Percentiles rank a stretch among this genome's conserved stretches.
Evolutionary conservation across 2,329 filamentous ascomycete species (phyloP).

Genomic region (Verticillium alfalfae): DNA sequence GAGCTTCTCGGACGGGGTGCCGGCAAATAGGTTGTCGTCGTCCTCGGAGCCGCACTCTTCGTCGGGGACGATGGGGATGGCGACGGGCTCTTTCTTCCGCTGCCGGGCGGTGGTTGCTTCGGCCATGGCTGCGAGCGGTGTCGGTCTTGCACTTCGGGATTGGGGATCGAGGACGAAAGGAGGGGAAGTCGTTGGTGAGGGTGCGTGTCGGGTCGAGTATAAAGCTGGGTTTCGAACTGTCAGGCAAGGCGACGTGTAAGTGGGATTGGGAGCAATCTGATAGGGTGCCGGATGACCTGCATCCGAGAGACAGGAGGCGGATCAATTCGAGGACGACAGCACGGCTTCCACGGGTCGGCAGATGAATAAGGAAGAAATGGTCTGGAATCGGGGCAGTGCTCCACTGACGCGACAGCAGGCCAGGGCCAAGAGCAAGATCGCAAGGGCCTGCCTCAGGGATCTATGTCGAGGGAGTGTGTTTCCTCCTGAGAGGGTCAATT

Average conservation of each 20-base stretch:
- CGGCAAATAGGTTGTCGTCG: slow-evolving; percentile 22
- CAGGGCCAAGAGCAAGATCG: not conserved
- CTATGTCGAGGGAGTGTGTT: no score
- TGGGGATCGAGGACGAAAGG: not conserved
- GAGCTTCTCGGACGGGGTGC: slow-evolving; percentile 13
- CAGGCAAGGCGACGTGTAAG: not conserved
- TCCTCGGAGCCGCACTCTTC: slow-evolving; percentile 7
- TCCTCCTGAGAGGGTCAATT: no score
- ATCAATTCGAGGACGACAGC: not conserved
- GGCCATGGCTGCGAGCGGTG: slow-evolving; percentile 19
- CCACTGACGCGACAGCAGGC: not conserved
- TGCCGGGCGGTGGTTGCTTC: slow-evolving; percentile 33
- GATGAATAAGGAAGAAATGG: not conserved
- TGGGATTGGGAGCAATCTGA: not conserved
- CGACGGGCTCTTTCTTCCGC: slow-evolving; percentile 28
- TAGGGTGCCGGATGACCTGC: not conserved
- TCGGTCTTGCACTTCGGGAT: not conserved
- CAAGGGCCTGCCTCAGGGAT: no score
- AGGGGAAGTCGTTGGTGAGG: not conserved
- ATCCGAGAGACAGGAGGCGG: not conserved
- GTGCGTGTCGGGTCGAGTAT: not conserved
- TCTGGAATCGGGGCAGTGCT: not conserved
- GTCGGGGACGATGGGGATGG: not conserved
- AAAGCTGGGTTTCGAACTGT: not conserved
- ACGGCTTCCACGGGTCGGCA: not conserved